Evolutionary conservation across 371 early-diverging fungal genomes (phyloP).

Genomic region (Mortierella sp.): DNA sequence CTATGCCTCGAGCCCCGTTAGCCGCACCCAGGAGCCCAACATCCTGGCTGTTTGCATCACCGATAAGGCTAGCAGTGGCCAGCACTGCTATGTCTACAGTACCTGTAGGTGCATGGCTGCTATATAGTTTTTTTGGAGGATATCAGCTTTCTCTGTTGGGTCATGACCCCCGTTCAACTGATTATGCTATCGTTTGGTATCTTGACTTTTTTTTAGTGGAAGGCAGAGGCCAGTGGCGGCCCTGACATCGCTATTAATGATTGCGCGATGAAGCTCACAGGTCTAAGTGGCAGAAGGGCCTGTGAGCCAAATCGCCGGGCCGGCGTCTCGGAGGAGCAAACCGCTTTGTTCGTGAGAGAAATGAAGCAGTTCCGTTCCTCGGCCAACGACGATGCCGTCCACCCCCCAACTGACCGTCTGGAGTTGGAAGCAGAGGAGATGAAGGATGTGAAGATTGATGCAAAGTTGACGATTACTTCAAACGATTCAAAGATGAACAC

Average conservation of each 20-base stretch:
- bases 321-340: conserved; percentile 48
- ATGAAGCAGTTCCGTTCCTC: conserved; percentile 46
- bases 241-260: conserved; percentile 56
- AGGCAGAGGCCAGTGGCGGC: conserved; percentile 52
- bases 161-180: background rate
- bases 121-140: too few species aligned
- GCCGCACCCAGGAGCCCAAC: conserved; percentile 22
- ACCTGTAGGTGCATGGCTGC: conserved; percentile 32
- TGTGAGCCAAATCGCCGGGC: conserved; percentile 52
- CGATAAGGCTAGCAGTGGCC: conserved; percentile 37
- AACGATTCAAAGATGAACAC: conserved; percentile 44
- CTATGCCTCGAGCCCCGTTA: conserved; percentile 33
- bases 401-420: conserved; percentile 17
- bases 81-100: conserved; percentile 52
- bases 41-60: conserved; percentile 47
- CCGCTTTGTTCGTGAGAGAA: conserved; percentile 46
- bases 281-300: conserved; percentile 52
- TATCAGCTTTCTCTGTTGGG: background rate
- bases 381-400: conserved; percentile 30
- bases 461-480: conserved; percentile 48
- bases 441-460: conserved; percentile 49
- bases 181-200: background rate
- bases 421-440: conserved; percentile 21
- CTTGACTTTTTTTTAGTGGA: conserved; percentile 33
- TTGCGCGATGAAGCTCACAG: conserved; percentile 52